Evolutionary conservation across 345 rosid genomes (phyloP).

Genomic region (Barbarea vulgaris): DNA sequence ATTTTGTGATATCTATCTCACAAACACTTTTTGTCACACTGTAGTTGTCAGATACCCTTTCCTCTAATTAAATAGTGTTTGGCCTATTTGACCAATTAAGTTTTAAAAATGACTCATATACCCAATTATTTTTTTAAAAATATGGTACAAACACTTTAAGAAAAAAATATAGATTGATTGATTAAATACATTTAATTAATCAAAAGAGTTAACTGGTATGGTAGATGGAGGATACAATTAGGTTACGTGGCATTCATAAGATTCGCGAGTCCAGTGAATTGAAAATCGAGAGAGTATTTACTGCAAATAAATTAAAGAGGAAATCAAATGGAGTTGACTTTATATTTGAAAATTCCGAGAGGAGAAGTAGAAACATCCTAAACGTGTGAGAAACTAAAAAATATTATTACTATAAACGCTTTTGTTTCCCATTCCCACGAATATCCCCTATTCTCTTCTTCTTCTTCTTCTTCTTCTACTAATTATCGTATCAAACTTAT

Average conservation of each 20-base stretch:
- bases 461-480: too few species aligned
- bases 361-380: conserved; percentile 9
- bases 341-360: neutral
- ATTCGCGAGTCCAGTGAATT: conserved; percentile 17
- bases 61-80: too few species aligned
- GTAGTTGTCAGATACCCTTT: too few species aligned
- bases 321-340: conserved; percentile 35
- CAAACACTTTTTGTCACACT: too few species aligned
- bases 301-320: neutral
- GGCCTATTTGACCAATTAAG: too few species aligned
- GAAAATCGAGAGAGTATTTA: neutral
- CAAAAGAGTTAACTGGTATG: too few species aligned
- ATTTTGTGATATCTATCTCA: too few species aligned
- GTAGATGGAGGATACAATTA: neutral
- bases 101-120: too few species aligned
- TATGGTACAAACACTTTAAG: neutral
- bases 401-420: neutral
- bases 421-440: neutral
- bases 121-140: too few species aligned
- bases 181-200: too few species aligned
- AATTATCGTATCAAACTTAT: neutral
- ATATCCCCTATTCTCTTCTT: neutral
- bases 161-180: too few species aligned
- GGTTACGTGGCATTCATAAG: neutral
- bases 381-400: conserved; percentile 34